Evolutionary conservation across 352 stramenopile genomes (phyloP), one percentile per base, ranked within the genome.

Genomic region (Paralagenidium karlingii): DNA sequence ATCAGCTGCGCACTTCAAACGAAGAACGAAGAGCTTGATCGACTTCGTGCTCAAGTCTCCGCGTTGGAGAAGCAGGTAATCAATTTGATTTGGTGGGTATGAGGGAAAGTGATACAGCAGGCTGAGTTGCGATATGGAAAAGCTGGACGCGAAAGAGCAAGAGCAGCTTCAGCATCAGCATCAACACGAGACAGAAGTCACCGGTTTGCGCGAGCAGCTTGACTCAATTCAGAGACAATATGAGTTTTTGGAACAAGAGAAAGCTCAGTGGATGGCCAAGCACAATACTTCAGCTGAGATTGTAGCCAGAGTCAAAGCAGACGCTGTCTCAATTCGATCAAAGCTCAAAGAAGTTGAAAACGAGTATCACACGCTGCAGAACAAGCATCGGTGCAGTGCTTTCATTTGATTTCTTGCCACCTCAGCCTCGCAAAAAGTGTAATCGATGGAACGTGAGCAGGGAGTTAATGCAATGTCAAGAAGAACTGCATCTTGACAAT

Each of bases 301-400:
- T 20, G 3, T 22, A 36, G 30, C 30, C n/a, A n/a, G n/a, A n/a
- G n/a, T 36, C 41, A 7, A 85, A 78, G 40, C 66, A 73, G 30
- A 51, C 48, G 15, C 61, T 69, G 2, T 78, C 60, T 0, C 64
- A 84, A 29, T 82, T 37, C 75, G 75, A 6, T 59, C 59, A 3
- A 84, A 88, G 49, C 46, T 82, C 5, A 88, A 88, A 39, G 75
- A 88, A 53, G 51, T 79, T 2, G 75, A 88, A 39, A 77, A 67
- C 27, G 71, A 88, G 43, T 84, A 86, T 38, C 68, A 61, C 13
- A 53, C 63, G 10, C 61, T 88, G n/a, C 71, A 88, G 47, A 49
- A 49, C 3, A 86, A 85, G 27, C 67, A 84, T 36, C 53, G 75
- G 75, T 84, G 47, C 11, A n/a, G 49, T 37, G 21, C 12, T 8